Percentiles rank a stretch among this genome's conserved stretches.
These are phyloP conservation scores for Volvox reticuliferus DNA, from an alignment of 139 green algal genomes.

Conservation along the genomic window DNA sequence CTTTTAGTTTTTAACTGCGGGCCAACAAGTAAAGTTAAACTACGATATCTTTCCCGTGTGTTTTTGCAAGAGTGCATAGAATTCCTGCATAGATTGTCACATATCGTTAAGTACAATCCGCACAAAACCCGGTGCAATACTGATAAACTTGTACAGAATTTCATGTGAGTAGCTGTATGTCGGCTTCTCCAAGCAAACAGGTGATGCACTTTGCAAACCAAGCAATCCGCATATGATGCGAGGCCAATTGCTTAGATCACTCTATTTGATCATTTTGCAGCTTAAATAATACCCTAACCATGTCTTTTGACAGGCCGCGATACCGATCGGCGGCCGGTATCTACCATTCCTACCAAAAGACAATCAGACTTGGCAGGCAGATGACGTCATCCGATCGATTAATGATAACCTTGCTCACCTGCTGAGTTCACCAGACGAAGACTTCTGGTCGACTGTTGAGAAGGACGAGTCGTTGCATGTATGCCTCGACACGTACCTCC, in stretches of 20 bases:
- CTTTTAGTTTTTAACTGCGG: no score
- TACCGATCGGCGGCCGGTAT: conserved; percentile 41
- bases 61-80: no score
- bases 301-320: not conserved
- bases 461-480: conserved; percentile 62
- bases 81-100: no score
- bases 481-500: conserved; percentile 80
- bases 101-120: no score
- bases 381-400: conserved; percentile 58
- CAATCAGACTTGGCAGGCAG: conserved; percentile 53
- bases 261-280: not conserved
- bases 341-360: conserved; percentile 71
- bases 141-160: no score
- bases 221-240: not conserved
- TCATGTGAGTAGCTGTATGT: not conserved
- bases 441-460: conserved; percentile 72
- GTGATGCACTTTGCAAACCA: not conserved
- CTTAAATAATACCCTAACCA: not conserved
- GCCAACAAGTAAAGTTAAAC: no score
- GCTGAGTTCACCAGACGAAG: conserved; percentile 46
- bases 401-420: conserved; percentile 66
- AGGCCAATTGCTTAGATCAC: not conserved
- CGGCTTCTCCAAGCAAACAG: not conserved
- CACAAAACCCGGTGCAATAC: no score
- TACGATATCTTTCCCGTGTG: no score